These are phyloP conservation scores for Colletotrichum spinosum DNA, from an alignment of 2,329 filamentous ascomycete genomes.

Conservation along the genomic window DNA sequence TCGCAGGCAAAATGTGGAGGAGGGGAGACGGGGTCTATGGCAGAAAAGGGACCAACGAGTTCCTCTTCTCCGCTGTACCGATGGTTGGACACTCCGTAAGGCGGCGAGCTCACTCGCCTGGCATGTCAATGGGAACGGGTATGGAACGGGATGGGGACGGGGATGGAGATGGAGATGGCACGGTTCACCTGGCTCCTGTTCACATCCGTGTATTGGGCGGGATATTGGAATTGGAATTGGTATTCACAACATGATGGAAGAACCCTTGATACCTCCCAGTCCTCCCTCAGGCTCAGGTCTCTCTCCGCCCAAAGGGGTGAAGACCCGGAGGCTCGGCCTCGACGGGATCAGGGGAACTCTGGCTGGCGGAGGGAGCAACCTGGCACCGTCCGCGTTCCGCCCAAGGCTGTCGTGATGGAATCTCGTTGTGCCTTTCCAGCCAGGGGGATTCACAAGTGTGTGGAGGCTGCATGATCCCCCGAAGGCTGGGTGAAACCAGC, in stretches of 20 bases:
- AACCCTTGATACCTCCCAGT: constrained; percentile 24
- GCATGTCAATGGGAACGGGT: neutral
- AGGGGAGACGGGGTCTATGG: constrained; percentile 19
- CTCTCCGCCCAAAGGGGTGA: constrained; percentile 19
- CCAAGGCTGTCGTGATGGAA: constrained; percentile 34
- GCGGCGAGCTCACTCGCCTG: neutral
- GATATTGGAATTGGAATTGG: neutral
- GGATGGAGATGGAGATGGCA: constrained; percentile 16
- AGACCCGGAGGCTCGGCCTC: constrained; percentile 23
- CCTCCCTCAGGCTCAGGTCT: neutral
- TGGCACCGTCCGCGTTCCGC: constrained; percentile 14
- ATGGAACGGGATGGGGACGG: neutral
- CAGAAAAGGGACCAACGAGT: constrained; percentile 30
- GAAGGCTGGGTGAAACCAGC: constrained; percentile 33
- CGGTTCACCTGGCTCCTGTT: constrained; percentile 20
- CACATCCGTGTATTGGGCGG: no score
- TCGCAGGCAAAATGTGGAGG: constrained; percentile 24
- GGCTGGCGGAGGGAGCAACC: constrained; percentile 30
- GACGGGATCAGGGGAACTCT: constrained; percentile 30
- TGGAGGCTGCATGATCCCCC: constrained; percentile 24
- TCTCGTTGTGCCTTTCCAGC: constrained; percentile 14
- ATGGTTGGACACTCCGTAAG: neutral
- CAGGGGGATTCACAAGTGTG: constrained; percentile 23
- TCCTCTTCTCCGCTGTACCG: neutral
- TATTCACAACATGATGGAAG: constrained; percentile 12